Conservation (phyloP, 2,329 filamentous ascomycete genomes). For the Hymenoscyphus scutula region DNA sequence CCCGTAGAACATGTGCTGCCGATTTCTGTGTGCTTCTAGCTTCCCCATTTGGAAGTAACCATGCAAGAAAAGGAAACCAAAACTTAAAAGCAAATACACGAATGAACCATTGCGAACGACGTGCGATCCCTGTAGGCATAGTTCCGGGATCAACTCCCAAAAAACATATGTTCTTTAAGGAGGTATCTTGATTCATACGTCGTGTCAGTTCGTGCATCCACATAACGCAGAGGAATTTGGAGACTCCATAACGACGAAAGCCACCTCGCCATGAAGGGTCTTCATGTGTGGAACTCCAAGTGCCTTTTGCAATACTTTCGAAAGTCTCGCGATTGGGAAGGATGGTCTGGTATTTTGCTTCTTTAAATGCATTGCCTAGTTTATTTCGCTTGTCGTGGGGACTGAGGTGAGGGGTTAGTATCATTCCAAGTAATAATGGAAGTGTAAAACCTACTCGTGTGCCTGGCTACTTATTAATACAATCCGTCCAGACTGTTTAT, state of each 20-base stretch:
- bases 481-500: conserved; percentile 35
- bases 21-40: conserved; percentile 37
- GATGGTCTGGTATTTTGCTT: conserved; percentile 8
- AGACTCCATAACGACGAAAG: conserved; percentile 15
- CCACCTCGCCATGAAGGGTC: conserved; percentile 12
- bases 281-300: conserved; percentile 12
- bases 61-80: conserved; percentile 26
- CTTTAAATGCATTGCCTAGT: conserved; percentile 4
- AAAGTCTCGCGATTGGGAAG: not conserved
- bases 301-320: conserved; percentile 13
- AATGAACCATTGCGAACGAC: conserved; percentile 31
- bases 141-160: conserved; percentile 41
- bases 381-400: conserved; percentile 11
- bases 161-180: conserved; percentile 38
- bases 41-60: conserved; percentile 36
- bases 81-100: conserved; percentile 28
- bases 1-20: conserved; percentile 35
- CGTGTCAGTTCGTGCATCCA: conserved; percentile 16
- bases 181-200: conserved; percentile 31
- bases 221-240: conserved; percentile 15
- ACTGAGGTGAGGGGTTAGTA: conserved; percentile 4
- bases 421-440: no score
- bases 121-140: conserved; percentile 37
- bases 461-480: conserved; percentile 36
- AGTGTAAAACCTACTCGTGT: conserved; percentile 34